Conservation (phyloP, 176 grass and related monocot genomes). For the Oryza rufipogon region DNA sequence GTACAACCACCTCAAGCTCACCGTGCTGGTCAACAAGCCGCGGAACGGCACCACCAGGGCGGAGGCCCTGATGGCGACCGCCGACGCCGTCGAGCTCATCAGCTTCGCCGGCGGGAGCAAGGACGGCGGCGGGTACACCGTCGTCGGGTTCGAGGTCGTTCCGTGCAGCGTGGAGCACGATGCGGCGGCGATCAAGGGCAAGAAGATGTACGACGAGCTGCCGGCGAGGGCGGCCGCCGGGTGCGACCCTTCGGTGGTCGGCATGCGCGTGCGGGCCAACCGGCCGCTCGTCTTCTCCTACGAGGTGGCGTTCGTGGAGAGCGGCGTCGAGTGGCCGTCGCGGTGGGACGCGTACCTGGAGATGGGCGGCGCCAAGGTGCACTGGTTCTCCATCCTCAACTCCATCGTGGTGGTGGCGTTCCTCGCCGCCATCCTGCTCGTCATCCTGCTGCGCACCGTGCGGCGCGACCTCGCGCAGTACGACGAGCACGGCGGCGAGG, state of each 20-base stretch:
- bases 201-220: constrained; percentile 59
- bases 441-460: constrained; percentile 71
- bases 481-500: constrained; percentile 44
- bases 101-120: neutral
- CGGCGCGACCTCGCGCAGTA: constrained; percentile 64
- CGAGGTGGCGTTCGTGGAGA: constrained; percentile 57
- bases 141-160: constrained; percentile 75
- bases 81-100: constrained; percentile 38
- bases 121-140: constrained; percentile 36
- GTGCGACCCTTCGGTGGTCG: constrained; percentile 51
- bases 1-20: constrained; percentile 72
- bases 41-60: constrained; percentile 40
- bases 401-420: constrained; percentile 64
- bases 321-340: constrained; percentile 61
- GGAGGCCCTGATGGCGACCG: constrained; percentile 53
- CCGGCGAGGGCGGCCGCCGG: constrained; percentile 18
- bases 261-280: constrained; percentile 47
- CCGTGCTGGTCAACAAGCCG: constrained; percentile 60
- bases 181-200: neutral
- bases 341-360: constrained; percentile 74
- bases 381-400: constrained; percentile 82
- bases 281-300: constrained; percentile 57
- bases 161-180: constrained; percentile 67
- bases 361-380: constrained; percentile 67
- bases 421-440: constrained; percentile 63